Evolutionary conservation across 257 asterid genomes (phyloP), one percentile per base, ranked within the genome.

Genomic region (Primulina eburnea): DNA sequence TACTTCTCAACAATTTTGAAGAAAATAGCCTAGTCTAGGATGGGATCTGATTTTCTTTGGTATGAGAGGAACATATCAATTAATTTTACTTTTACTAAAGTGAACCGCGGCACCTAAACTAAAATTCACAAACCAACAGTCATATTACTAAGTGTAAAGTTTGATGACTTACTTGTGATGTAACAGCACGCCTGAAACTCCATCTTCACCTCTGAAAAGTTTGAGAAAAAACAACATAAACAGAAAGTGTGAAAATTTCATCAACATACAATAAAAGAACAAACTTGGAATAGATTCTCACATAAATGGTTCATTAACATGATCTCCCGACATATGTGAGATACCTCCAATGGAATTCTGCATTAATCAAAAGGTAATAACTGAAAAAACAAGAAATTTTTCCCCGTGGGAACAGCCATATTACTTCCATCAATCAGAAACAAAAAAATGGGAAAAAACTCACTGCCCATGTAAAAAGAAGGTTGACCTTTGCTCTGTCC

Each of bases 401-500:
- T 18, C 65, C 34, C 34, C 20, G 38, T 17, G 62, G 20, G 56
- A 2, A 53, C n/a, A 56, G 56, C 35, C 24, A 57, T 32, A 71
- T 72, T 30, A 60, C 38, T 34, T 43, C 34, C 68, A 74, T 63
- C 58, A 43, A 60, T 66, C 34, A 60, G 63, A 12, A 63, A 11
- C 74, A 12, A 71, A 67, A 43, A 50, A 16, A 16, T 20, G 56
- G 20, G 5, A 40, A 21, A 21, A 33, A 67, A 71, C 98, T 86
- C 84, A 94, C 99, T 87, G 94, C 97, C 99, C 99, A 91, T 18
- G 99, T 85, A 79, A 91, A 86, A 78, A 85, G 86, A 82, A 94
- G 95, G 89, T 93, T 91, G 86, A 94, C 98, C 74, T 94, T 92
- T 37, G 99, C 99, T 82, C 99, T 83, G 74, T 94, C 99, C 82